phyloP scores from a whole-genome alignment of 2,329 filamentous ascomycete species.

The Chalaropsis ovoidea region DNA sequence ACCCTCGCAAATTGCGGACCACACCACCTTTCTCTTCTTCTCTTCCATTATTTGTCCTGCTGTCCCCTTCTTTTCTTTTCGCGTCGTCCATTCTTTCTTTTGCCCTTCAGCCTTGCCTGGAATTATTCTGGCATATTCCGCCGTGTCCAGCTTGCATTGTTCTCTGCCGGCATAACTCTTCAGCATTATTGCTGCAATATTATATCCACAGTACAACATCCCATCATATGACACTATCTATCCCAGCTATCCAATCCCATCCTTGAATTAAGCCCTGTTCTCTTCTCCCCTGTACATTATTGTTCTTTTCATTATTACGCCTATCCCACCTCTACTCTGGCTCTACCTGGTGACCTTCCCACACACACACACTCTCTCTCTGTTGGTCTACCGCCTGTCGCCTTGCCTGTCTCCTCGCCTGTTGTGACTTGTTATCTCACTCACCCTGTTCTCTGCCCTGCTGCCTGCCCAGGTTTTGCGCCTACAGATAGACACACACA shows the following conservation, averaged over 20 bases:
- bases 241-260: background rate
- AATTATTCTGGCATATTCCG: background rate
- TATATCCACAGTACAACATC: background rate
- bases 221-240: slow-evolving; percentile 9
- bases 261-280: background rate
- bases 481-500: slow-evolving; percentile 2
- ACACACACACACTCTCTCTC: background rate
- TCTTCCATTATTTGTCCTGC: background rate
- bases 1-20: no score
- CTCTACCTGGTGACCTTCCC: no score
- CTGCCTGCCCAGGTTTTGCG: background rate
- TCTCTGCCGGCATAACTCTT: background rate
- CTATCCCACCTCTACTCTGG: background rate
- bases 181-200: background rate
- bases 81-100: background rate
- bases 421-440: background rate
- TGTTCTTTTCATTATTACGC: background rate
- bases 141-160: background rate
- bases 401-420: background rate
- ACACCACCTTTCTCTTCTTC: background rate
- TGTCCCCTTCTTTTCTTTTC: background rate
- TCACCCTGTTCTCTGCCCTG: background rate
- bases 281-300: slow-evolving; percentile 4
- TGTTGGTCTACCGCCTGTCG: background rate
- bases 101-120: background rate